A percentile compares a stretch with the other conserved stretches of the same genome.
phyloP scores from a whole-genome alignment of 106 monocot species.

The Allium cepa region DNA sequence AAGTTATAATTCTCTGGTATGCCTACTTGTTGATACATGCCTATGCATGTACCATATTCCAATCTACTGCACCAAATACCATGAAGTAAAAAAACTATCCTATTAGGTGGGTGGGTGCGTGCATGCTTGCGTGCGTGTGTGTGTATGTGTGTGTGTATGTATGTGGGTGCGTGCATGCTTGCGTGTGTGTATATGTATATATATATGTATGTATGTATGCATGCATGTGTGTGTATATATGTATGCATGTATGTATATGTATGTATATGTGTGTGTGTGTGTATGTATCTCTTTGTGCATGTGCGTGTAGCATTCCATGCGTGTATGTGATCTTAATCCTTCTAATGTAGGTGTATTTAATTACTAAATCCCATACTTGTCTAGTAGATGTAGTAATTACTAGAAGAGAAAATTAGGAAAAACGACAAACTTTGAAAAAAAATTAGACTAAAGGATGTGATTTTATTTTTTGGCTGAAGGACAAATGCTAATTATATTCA shows the following conservation, averaged over 20 bases:
- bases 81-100: neutral
- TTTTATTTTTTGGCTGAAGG: neutral
- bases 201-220: too few species aligned
- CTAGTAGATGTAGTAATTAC: neutral
- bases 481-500: neutral
- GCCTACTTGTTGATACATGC: too few species aligned
- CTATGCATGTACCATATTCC: too few species aligned
- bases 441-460: neutral
- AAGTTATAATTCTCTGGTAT: neutral
- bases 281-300: too few species aligned
- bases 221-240: too few species aligned
- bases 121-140: too few species aligned
- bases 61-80: neutral
- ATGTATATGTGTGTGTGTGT: too few species aligned
- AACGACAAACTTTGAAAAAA: neutral
- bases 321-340: neutral
- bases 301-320: neutral
- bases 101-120: too few species aligned
- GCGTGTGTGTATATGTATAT: too few species aligned
- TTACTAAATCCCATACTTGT: neutral
- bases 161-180: too few species aligned
- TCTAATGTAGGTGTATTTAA: neutral
- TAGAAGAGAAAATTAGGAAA: neutral
- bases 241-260: too few species aligned
- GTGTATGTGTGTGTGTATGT: too few species aligned